Evolutionary conservation across 257 asterid genomes (phyloP).

Genomic region (Orobanche coerulescens): DNA sequence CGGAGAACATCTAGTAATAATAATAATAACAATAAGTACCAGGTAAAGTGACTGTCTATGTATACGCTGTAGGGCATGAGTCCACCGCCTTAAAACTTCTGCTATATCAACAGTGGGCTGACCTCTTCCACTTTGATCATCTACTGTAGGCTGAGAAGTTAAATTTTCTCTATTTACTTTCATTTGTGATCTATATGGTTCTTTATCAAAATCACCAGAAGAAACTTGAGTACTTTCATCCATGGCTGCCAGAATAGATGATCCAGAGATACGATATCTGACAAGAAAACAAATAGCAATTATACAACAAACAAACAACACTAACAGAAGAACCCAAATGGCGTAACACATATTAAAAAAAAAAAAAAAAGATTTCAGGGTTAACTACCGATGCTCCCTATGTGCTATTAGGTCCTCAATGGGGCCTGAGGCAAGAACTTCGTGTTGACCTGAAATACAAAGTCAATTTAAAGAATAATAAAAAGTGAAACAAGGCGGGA

Average conservation of each 20-base stretch:
- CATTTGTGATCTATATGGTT: too few relatives aligned
- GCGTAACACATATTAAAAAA: too few relatives aligned
- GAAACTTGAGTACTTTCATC: slow-evolving; percentile 70
- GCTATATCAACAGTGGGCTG: slow-evolving; percentile 95
- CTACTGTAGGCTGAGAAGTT: too few relatives aligned
- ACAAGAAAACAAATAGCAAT: slow-evolving; percentile 23
- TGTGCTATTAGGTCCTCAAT: slow-evolving; percentile 99
- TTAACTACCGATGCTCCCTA: slow-evolving; percentile 94
- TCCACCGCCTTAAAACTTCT: slow-evolving; percentile 94
- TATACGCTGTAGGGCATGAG: slow-evolving; percentile 95
- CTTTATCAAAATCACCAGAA: slow-evolving; percentile 39
- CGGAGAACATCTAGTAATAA: too few relatives aligned
- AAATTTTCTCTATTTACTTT: too few relatives aligned
- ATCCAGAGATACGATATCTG: slow-evolving; percentile 98
- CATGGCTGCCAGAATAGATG: slow-evolving; percentile 90
- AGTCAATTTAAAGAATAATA: slow-evolving; percentile 15
- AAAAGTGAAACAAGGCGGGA: too few relatives aligned
- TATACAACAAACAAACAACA: too few relatives aligned
- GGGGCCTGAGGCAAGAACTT: slow-evolving; percentile 96
- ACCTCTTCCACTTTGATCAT: slow-evolving; percentile 45
- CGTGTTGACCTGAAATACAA: slow-evolving; percentile 67
- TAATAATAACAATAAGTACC: too few relatives aligned
- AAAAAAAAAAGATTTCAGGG: too few relatives aligned
- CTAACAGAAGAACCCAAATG: too few relatives aligned
- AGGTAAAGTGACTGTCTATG: slow-evolving; percentile 87